Evolutionary conservation across 2,329 filamentous ascomycete species (phyloP), one percentile per base, ranked within the genome.

Genomic region (Hypoxylon sp.): DNA sequence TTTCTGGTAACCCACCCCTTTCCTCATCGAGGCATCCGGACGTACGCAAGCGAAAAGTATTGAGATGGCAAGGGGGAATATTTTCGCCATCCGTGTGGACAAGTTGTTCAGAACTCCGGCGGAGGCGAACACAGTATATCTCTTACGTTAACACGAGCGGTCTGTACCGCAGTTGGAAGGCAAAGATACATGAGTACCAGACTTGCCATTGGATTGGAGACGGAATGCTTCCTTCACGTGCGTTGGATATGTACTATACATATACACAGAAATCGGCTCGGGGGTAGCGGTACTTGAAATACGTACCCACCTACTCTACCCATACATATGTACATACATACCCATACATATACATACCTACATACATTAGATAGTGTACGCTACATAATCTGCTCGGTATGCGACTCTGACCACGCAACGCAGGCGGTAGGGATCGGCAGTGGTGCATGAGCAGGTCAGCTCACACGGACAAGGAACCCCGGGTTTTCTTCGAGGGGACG

Each of bases 361-460:
- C n/a, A 40, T 40, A 40, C 16, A 11, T 12, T 26, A 26, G 24
- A 6, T 26, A 26, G 6, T 6, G 3, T 20, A 40, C 36, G 20
- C n/a, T 40, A 40, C 36, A 40, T 40, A 40, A 61, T 53, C 42
- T 61, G 30, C 48, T 63, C 60, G 64, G 67, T 62, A 67, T 71
- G 64, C 59, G 63, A 69, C 62, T 58, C 67, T 69, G 67, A 67
- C 69, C 61, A 65, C 56, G 52, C 64, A n/a, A 64, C 61, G 44
- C 50, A 67, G 57, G 61, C 67, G 64, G 69, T 57, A 71, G 64
- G 59, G 69, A 71, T 71, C 69, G 67, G 67, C 69, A 64, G 62
- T 61, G 44, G 58, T 68, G 65, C 62, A 66, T 70, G 63, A 66
- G 65, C 57, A 68, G 61, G 68, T 68, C 63, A 69, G 63, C 61